Percentiles rank a stretch among this genome's conserved stretches.
Conservation (phyloP, 768 basidiomycete genomes). For the Pulveroboletus sp. region DNA sequence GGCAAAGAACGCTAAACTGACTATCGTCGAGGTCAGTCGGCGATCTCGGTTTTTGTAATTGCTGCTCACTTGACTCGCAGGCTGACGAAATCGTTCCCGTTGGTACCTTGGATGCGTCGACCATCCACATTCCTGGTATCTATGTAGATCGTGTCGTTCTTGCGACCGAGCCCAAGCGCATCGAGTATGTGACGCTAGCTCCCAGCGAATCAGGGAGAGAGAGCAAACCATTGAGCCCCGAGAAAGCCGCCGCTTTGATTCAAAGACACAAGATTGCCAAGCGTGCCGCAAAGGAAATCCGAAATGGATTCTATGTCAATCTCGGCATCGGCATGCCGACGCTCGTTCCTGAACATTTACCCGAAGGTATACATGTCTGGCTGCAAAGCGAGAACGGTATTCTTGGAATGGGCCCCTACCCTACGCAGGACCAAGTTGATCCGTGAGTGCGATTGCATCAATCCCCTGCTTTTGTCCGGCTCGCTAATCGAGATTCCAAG, state of each 20-base stretch:
- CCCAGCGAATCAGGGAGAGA: slow-evolving; percentile 34
- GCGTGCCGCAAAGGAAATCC: slow-evolving; percentile 85
- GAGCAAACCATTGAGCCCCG: slow-evolving; percentile 36
- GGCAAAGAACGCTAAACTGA: slow-evolving; percentile 86
- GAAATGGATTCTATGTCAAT: slow-evolving; percentile 85
- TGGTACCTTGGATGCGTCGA: slow-evolving; percentile 75
- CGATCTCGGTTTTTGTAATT: slow-evolving; percentile 3
- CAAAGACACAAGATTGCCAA: slow-evolving; percentile 74
- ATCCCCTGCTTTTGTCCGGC: background rate
- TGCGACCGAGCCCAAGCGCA: slow-evolving; percentile 69
- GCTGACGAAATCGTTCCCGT: slow-evolving; percentile 87
- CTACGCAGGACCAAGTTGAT: slow-evolving; percentile 73
- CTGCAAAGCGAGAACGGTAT: slow-evolving; percentile 90
- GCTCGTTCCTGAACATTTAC: slow-evolving; percentile 75
- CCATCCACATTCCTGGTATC: slow-evolving; percentile 79
- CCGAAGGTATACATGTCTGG: slow-evolving; percentile 76
- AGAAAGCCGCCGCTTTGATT: slow-evolving; percentile 50
- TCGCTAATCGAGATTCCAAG: slow-evolving; percentile 34
- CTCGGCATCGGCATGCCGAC: slow-evolving; percentile 92
- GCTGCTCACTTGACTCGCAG: slow-evolving; percentile 33
- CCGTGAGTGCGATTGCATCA: slow-evolving; percentile 50
- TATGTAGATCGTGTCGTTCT: slow-evolving; percentile 87
- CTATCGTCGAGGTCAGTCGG: slow-evolving; percentile 76
- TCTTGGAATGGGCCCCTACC: slow-evolving; percentile 88
- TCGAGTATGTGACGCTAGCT: slow-evolving; percentile 73